These are phyloP conservation scores for Pholiota molesta DNA, from an alignment of 768 basidiomycete species.

Conservation along the genomic window DNA sequence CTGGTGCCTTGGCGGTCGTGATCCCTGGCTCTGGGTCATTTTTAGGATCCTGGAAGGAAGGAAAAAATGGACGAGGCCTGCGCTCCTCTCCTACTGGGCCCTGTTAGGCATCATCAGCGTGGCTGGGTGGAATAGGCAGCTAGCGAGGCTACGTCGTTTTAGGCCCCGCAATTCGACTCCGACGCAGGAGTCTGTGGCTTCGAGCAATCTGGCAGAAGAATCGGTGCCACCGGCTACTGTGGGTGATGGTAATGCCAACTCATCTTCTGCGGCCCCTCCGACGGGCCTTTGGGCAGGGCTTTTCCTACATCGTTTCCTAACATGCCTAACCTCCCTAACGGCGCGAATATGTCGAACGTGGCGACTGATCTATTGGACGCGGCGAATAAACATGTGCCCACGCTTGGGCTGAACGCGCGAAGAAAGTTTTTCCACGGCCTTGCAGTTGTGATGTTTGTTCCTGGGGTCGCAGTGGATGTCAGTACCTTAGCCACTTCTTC, in stretches of 20 bases:
- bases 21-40: constrained; percentile 88
- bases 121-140: constrained; percentile 92
- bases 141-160: constrained; percentile 75
- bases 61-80: constrained; percentile 77
- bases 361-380: constrained; percentile 77
- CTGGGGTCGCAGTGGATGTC: constrained; percentile 91
- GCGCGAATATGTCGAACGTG: constrained; percentile 49
- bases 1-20: constrained; percentile 77
- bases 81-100: constrained; percentile 86
- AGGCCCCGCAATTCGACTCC: constrained; percentile 45
- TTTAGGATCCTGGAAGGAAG: constrained; percentile 78
- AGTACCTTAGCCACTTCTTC: constrained; percentile 35
- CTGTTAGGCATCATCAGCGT: constrained; percentile 80
- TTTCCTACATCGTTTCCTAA: constrained; percentile 53
- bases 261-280: constrained; percentile 12
- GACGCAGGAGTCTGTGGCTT: constrained; percentile 4
- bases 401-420: constrained; percentile 86
- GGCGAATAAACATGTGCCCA: constrained; percentile 89
- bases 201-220: constrained; percentile 4
- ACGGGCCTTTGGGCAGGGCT: constrained; percentile 39
- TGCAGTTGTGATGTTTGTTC: constrained; percentile 95
- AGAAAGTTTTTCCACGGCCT: constrained; percentile 97
- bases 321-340: constrained; percentile 52
- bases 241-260: constrained; percentile 1
- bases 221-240: constrained; percentile 1